These are phyloP conservation scores for Echria macrotheca DNA, from an alignment of 495 filamentous ascomycete species.

Conservation along the genomic window DNA sequence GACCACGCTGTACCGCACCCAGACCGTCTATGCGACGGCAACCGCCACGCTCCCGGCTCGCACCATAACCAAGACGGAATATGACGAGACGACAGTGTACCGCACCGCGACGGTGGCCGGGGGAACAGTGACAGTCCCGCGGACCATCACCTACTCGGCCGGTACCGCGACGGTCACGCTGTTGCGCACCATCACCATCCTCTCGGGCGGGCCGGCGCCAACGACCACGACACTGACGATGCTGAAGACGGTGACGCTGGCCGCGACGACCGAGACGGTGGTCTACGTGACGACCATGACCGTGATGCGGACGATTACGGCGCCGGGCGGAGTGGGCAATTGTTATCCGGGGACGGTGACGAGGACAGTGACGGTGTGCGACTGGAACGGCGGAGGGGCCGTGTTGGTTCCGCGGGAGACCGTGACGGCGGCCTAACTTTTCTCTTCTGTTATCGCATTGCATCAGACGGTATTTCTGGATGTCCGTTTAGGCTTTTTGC, in stretches of 20 bases:
- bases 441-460: no score
- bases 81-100: neutral
- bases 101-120: constrained; percentile 1
- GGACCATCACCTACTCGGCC: neutral
- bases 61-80: constrained; percentile 2
- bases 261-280: neutral
- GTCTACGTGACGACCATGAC: constrained; percentile 1
- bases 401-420: no score
- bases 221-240: constrained; percentile 1
- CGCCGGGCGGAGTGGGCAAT: constrained; percentile 3
- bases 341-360: neutral
- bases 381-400: no score
- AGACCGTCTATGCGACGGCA: neutral
- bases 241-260: constrained; percentile 1
- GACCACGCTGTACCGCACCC: neutral
- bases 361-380: neutral
- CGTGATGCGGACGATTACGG: constrained; percentile 6
- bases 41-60: constrained; percentile 1
- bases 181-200: constrained; percentile 2
- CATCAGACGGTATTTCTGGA: no score
- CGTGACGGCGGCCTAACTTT: no score
- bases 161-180: constrained; percentile 3
- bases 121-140: neutral
- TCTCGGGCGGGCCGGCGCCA: neutral
- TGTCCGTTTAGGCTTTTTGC: no score